Conservation (phyloP, 495 filamentous ascomycete species). For the Penicillium silybi region DNA sequence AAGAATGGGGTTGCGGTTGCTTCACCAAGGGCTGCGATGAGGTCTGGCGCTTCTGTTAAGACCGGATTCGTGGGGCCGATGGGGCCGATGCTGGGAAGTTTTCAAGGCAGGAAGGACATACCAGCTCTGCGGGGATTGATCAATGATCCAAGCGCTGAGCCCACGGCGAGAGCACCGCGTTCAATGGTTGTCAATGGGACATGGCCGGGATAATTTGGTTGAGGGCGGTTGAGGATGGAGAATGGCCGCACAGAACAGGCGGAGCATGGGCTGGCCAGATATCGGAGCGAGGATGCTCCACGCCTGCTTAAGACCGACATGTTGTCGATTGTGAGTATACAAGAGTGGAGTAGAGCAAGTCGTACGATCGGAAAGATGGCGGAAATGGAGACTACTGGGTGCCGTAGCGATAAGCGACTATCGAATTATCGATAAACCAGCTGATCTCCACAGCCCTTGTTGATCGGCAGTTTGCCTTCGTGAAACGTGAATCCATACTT, state of each 20-base stretch:
- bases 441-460: background rate
- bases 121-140: constrained; percentile 75
- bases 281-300: constrained; percentile 18
- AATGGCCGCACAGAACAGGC: constrained; percentile 44
- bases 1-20: constrained; percentile 93
- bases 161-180: constrained; percentile 70
- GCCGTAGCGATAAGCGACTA: constrained; percentile 29
- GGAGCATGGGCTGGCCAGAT: constrained; percentile 8
- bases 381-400: constrained; percentile 9
- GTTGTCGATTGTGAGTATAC: constrained; percentile 8
- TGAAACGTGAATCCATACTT: background rate
- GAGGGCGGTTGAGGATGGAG: constrained; percentile 76
- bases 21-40: constrained; percentile 92
- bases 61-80: background rate
- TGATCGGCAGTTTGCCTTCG: constrained; percentile 1
- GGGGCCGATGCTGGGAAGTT: background rate
- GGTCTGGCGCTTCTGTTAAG: constrained; percentile 53
- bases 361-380: constrained; percentile 28
- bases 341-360: constrained; percentile 7
- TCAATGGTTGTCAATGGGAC: constrained; percentile 80
- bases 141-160: constrained; percentile 76
- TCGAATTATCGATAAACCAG: constrained; percentile 22
- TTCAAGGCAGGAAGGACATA: constrained; percentile 20
- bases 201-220: constrained; percentile 76
- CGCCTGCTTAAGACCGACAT: constrained; percentile 34